Base-by-base conservation (phyloP, 257 asterid species). In the Solanum okadae region DNA sequence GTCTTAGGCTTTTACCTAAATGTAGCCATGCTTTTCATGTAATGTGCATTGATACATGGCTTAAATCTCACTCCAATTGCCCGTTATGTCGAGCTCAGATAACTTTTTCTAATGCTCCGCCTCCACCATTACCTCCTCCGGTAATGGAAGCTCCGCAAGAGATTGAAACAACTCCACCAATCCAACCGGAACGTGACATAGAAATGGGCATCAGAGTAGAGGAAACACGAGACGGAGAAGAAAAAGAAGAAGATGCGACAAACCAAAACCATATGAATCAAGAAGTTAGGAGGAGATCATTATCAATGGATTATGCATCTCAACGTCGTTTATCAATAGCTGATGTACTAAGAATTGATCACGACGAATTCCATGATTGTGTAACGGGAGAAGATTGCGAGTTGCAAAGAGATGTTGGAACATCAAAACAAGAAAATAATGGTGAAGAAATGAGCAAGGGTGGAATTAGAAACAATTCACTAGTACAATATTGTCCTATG, bases 11-110 rank as follows among this genome's bases (percentile, higher is more conserved):
- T 22, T 42, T 88, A 0, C 89, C 89, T 3, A 88, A 88, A 83
- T 88, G 89, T 40, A 88, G 82, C 52, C 89, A 82, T 68, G 87
- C 89, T 65, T 88, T 88, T 29, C 89, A 88, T 44, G 85, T 82
- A 35, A 83, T 18, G 63, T 88, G 89, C 49, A 88, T 82, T 59
- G 89, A 88, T 67, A 88, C 89, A 31, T 88, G 89, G 89, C 83
- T 88, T 9, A 85, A 70, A 56, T 87, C 86, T n/a, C 89, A 87
- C 33, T 76, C 89, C 14, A 87, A 31, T 76, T 87, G 89, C 46
- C 89, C 89, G 0, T 67, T 87, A 1, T 87, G 89, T 34, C 83
- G 89, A 8, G 72, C 89, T 25, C 75, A 67, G 34, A 85, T 85
- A n/a, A 71, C 33, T 12, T 40, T 67, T 44, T 23, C 44, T 29